Percentiles rank a stretch among this genome's conserved stretches.
Evolutionary conservation across 2,329 filamentous ascomycete species (phyloP).

Genomic region (Nectriaceae sp.): DNA sequence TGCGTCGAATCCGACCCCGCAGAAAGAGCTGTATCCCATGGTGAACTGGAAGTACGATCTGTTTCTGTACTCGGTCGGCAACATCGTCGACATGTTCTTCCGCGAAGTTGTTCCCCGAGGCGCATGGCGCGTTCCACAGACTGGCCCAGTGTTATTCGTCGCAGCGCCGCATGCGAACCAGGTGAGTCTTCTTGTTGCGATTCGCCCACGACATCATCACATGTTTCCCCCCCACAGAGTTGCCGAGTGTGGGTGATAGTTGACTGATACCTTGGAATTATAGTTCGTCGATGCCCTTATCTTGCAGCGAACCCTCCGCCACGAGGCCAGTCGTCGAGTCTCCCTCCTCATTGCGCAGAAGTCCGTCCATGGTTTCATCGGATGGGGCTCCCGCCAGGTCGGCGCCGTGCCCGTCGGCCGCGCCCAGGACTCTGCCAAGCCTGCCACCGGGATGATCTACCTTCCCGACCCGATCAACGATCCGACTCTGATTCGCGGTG

Average conservation of each 20-base stretch:
- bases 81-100: constrained; percentile 96
- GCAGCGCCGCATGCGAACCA: constrained; percentile 97
- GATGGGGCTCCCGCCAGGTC: constrained; percentile 79
- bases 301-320: constrained; percentile 85
- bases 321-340: constrained; percentile 84
- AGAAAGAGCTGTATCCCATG: constrained; percentile 67
- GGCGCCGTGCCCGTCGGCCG: constrained; percentile 92
- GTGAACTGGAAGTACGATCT: constrained; percentile 75
- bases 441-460: constrained; percentile 78
- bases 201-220: neutral
- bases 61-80: constrained; percentile 74
- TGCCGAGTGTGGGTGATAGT: neutral
- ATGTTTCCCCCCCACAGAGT: neutral
- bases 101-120: constrained; percentile 93
- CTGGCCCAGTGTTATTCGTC: constrained; percentile 90
- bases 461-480: constrained; percentile 85
- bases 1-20: constrained; percentile 23
- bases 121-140: constrained; percentile 89
- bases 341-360: constrained; percentile 94
- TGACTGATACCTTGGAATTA: neutral
- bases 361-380: constrained; percentile 92
- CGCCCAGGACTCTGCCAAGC: constrained; percentile 84
- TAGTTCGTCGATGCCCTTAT: constrained; percentile 96
- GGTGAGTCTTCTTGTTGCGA: constrained; percentile 49
- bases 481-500: constrained; percentile 75